Evolutionary conservation across 805 yeast genomes (phyloP).

Genomic region (Ogataea ganodermae): DNA sequence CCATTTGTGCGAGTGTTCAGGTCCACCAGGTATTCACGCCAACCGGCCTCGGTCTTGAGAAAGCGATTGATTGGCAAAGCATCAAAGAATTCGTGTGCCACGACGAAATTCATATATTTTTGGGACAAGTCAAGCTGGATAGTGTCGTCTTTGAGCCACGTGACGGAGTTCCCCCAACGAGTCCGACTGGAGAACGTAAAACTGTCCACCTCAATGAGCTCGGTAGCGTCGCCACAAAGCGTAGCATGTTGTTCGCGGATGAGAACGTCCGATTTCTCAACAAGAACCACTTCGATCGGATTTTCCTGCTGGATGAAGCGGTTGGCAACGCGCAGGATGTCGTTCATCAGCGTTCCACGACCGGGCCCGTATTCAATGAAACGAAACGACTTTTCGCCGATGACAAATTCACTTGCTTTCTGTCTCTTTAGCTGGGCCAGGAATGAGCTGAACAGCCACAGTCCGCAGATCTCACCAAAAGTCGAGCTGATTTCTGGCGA

Average conservation of each 20-base stretch:
- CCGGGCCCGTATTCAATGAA: conserved; percentile 87
- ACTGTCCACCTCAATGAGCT: conserved; percentile 33
- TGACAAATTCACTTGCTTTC: conserved; percentile 23
- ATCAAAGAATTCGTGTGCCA: conserved; percentile 88
- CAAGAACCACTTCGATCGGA: conserved; percentile 51
- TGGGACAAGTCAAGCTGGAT: conserved; percentile 40
- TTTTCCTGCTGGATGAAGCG: conserved; percentile 37
- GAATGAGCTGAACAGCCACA: conserved; percentile 69
- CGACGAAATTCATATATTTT: conserved; percentile 53
- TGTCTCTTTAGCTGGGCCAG: conserved; percentile 53
- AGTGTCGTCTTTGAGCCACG: conserved; percentile 59
- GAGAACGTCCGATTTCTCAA: conserved; percentile 73
- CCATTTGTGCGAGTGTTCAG: conserved; percentile 30
- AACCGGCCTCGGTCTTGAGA: conserved; percentile 61
- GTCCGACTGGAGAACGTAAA: conserved; percentile 41
- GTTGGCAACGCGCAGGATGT: conserved; percentile 52
- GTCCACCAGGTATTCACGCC: conserved; percentile 80
- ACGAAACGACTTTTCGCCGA: conserved; percentile 40
- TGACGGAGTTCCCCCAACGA: conserved; percentile 52
- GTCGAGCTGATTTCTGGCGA: conserved; percentile 87
- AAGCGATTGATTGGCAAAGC: conserved; percentile 80
- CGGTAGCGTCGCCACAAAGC: conserved; percentile 41
- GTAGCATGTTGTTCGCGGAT: conserved; percentile 54
- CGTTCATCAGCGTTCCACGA: conserved; percentile 74
- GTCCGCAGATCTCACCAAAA: conserved; percentile 82